phyloP scores from a whole-genome alignment of 1,284 basidiomycete species.

The Cerioporus squamosus region DNA sequence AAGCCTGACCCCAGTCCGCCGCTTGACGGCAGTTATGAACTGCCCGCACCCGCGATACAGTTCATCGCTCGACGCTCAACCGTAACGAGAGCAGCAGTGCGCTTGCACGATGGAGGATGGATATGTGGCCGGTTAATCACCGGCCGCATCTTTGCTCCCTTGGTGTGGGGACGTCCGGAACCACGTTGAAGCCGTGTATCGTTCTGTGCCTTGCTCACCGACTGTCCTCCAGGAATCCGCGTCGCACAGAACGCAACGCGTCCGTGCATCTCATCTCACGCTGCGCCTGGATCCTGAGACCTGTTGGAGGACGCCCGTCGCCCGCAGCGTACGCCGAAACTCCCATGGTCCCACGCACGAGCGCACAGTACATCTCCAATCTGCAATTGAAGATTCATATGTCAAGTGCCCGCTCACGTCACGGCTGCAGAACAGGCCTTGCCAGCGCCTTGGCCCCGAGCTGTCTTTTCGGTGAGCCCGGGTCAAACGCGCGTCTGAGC shows the following conservation, averaged over 20 bases:
- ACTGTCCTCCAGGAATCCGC: conserved; percentile 6
- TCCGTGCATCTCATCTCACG: neutral
- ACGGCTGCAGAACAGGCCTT: neutral
- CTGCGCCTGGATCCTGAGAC: neutral
- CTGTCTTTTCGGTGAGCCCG: conserved; percentile 2
- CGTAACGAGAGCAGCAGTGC: conserved; percentile 6
- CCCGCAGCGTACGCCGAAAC: no score
- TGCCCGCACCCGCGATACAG: conserved; percentile 8
- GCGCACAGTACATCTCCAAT: no score
- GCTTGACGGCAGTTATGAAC: conserved; percentile 14
- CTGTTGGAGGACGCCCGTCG: no score
- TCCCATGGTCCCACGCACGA: no score
- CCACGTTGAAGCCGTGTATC: neutral
- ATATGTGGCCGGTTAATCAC: conserved; percentile 19
- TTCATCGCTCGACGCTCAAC: conserved; percentile 12
- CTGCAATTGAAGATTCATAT: no score
- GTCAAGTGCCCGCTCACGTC: neutral
- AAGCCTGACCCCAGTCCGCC: neutral
- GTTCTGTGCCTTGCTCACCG: conserved; percentile 25
- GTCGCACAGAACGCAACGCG: neutral
- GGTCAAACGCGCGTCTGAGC: no score
- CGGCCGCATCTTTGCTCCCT: conserved; percentile 11
- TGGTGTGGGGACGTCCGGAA: conserved; percentile 7
- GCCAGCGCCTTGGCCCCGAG: neutral
- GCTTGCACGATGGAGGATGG: conserved; percentile 8